These are phyloP conservation scores for Chloris gayana DNA, from an alignment of 176 grass and related monocot species.

Conservation along the genomic window DNA sequence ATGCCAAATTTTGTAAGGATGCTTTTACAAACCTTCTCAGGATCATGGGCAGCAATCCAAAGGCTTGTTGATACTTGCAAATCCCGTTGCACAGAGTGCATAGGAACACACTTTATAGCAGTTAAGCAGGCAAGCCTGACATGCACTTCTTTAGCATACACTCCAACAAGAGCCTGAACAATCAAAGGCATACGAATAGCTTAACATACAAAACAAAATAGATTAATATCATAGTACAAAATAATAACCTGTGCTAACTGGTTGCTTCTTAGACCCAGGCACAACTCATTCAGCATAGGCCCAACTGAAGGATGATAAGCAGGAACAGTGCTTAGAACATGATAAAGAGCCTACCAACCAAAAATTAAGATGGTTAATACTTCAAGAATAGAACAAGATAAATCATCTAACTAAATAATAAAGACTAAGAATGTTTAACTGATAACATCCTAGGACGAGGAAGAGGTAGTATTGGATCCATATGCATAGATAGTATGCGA, in stretches of 20 bases:
- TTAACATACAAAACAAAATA: slow-evolving; percentile 13
- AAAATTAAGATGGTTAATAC: slow-evolving; percentile 26
- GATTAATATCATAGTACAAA: slow-evolving; percentile 32
- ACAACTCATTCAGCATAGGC: slow-evolving; percentile 95
- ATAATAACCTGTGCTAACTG: slow-evolving; percentile 78
- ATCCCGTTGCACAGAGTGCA: slow-evolving; percentile 65
- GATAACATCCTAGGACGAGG: slow-evolving; percentile 94
- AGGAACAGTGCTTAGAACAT: slow-evolving; percentile 79
- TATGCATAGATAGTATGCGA: slow-evolving; percentile 83
- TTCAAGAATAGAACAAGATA: slow-evolving; percentile 31
- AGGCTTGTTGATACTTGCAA: slow-evolving; percentile 74
- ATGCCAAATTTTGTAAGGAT: slow-evolving; percentile 20
- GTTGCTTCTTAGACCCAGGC: slow-evolving; percentile 79
- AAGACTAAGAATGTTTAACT: slow-evolving; percentile 64
- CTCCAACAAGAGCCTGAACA: slow-evolving; percentile 83
- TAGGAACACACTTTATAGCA: slow-evolving; percentile 93
- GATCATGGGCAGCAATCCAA: slow-evolving; percentile 96
- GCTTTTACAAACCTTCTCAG: slow-evolving; percentile 76
- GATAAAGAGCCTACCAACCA: slow-evolving; percentile 82
- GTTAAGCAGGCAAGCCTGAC: slow-evolving; percentile 92
- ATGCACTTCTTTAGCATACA: slow-evolving; percentile 85
- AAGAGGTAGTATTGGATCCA: slow-evolving; percentile 97
- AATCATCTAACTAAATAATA: slow-evolving; percentile 22
- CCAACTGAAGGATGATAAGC: slow-evolving; percentile 76
- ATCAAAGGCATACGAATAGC: slow-evolving; percentile 38